A percentile compares a stretch with the other conserved stretches of the same genome.
Conservation (phyloP, 1,284 basidiomycete genomes). For the Omphalotus olearius region DNA sequence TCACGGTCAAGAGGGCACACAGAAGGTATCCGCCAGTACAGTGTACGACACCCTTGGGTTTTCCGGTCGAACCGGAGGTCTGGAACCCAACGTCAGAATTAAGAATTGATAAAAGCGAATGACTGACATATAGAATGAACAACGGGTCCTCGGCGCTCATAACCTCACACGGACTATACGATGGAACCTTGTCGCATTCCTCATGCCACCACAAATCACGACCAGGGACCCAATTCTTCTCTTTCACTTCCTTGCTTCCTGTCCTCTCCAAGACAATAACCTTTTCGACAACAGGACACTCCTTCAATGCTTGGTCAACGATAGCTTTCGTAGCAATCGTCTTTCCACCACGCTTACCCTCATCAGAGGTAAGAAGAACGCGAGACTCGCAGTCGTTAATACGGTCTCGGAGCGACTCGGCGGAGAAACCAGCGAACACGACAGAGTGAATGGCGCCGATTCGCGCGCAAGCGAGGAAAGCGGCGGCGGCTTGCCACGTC, state of each 20-base stretch:
- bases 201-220: constrained; percentile 98
- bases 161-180: constrained; percentile 85
- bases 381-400: constrained; percentile 87
- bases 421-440: constrained; percentile 96
- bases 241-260: constrained; percentile 82
- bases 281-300: constrained; percentile 78
- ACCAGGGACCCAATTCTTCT: constrained; percentile 44
- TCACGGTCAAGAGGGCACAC: constrained; percentile 87
- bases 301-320: constrained; percentile 88
- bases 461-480: constrained; percentile 96
- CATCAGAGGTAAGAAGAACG: constrained; percentile 94
- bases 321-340: constrained; percentile 95
- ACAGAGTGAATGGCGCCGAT: constrained; percentile 99
- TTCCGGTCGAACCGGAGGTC: constrained; percentile 95
- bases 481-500: constrained; percentile 92
- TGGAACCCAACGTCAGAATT: constrained; percentile 24
- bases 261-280: constrained; percentile 90
- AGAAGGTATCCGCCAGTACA: constrained; percentile 93
- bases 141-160: constrained; percentile 93
- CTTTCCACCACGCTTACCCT: constrained; percentile 93
- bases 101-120: constrained; percentile 3
- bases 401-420: constrained; percentile 95
- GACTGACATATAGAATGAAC: constrained; percentile 92
- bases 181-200: constrained; percentile 79
- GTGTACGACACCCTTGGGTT: constrained; percentile 97